Base-by-base conservation (phyloP, 305 asterid species). In the Fraxinus sp. region DNA sequence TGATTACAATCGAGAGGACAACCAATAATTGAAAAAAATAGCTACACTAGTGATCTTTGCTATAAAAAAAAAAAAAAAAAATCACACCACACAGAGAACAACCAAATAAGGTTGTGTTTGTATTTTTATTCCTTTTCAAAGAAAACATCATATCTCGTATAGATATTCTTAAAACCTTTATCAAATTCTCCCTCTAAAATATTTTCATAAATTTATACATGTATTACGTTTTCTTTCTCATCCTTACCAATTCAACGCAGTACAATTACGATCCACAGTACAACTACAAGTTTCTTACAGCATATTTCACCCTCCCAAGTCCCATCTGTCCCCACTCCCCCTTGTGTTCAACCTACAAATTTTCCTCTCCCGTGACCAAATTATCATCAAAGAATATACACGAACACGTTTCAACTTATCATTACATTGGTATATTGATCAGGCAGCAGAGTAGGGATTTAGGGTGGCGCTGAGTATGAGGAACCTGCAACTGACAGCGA, bases 401-500 rank as follows among this genome's bases (percentile, higher is more conserved):
- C 59, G 20, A 49, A 49, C 6, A 49, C 59, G 59, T 49, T 49
- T 49, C 20, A 49, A 13, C 3, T 49, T 49, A 49, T 49, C 59
- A 49, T 14, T 49, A 49, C 20, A 49, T 57, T 57, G 68, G 68
- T 57, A 1, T 57, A 57, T 57, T 57, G 59, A 16, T 57, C 26
- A 26, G 28, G 68, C 11, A n/a, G 28, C 24, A 57, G 68, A 1
- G 74, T 14, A 81, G 80, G 88, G 85, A 82, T 85, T 77, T 64
- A 83, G 59, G 77, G 91, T 88, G 97, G 87, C 92, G 85, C 92
- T 81, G 89, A 84, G 83, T 13, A 77, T 80, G 90, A 89, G 87
- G 86, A 91, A 80, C 90, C 87, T 93, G 85, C 97, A 96, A 91
- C 86, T 96, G 77, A 90, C 97, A 83, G 79, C 89, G 83, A 85